A percentile compares a stretch with the other conserved stretches of the same genome.
Conservation (phyloP, 306 rosid species). For the Lablab purpureus region DNA sequence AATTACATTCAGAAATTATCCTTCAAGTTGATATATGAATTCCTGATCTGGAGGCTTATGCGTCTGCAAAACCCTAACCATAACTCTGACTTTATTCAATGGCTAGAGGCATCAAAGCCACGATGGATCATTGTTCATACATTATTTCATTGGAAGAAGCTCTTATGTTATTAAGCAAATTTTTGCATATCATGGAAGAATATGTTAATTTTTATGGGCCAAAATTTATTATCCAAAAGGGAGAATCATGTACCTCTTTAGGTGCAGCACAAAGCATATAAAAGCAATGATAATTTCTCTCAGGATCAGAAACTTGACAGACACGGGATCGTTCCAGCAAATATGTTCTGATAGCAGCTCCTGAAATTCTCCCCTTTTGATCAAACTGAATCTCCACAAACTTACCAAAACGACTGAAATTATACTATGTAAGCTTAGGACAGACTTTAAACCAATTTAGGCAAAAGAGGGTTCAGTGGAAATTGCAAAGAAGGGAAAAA, state of each 20-base stretch:
- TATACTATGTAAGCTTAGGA: conserved; percentile 52
- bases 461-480: background rate
- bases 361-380: conserved; percentile 84
- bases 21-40: no score
- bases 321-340: conserved; percentile 92
- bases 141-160: no score
- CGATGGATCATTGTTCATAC: background rate
- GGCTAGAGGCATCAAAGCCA: no score
- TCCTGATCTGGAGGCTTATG: no score
- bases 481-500: conserved; percentile 10
- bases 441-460: conserved; percentile 40
- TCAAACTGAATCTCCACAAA: conserved; percentile 98
- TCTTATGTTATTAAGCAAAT: background rate
- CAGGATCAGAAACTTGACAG: conserved; percentile 98
- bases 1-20: no score
- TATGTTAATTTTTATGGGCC: background rate
- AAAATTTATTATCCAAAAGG: conserved; percentile 2
- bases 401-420: conserved; percentile 98
- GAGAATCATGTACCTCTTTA: conserved; percentile 62
- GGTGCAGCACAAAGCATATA: conserved; percentile 99
- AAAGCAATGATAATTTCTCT: conserved; percentile 98
- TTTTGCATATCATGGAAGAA: background rate
- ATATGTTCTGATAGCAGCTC: conserved; percentile 98
- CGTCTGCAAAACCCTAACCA: no score
- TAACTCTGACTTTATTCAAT: no score